Evolutionary conservation across 169 alveolate genomes (phyloP).

Genomic region (Plasmodium ovale): DNA sequence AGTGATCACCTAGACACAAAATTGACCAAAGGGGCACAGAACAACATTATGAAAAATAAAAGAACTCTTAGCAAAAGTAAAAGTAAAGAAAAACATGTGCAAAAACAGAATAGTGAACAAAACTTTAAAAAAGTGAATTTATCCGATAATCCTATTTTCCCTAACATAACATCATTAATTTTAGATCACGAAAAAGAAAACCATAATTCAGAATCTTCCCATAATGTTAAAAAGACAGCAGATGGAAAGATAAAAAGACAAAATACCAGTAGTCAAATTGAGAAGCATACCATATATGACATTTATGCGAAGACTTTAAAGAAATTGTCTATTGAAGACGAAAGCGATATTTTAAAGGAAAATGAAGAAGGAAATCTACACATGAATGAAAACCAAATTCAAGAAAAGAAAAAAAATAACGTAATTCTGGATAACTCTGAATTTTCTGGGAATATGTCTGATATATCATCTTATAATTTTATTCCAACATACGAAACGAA

Average conservation of each 20-base stretch:
- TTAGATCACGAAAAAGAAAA: slow-evolving; percentile 51
- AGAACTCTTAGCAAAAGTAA: slow-evolving; percentile 29
- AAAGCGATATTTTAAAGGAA: slow-evolving; percentile 20
- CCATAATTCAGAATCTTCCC: slow-evolving; percentile 22
- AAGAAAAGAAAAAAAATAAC: slow-evolving; percentile 40
- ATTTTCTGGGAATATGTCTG: slow-evolving; percentile 14
- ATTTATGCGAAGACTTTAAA: slow-evolving; percentile 53
- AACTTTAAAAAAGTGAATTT: slow-evolving; percentile 1
- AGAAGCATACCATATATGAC: slow-evolving; percentile 57
- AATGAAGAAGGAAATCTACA: slow-evolving; percentile 17
- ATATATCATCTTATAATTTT: slow-evolving; percentile 28
- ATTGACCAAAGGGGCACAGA: slow-evolving; percentile 9
- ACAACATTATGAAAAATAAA: slow-evolving; percentile 1
- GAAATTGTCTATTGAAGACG: slow-evolving; percentile 54
- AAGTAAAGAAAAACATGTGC: slow-evolving; percentile 12
- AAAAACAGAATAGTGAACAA: slow-evolving; percentile 13
- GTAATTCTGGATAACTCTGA: slow-evolving; percentile 7
- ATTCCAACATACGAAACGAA: slow-evolving; percentile 13
- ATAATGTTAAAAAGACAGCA: slow-evolving; percentile 13
- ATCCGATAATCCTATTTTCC: slow-evolving; percentile 63
- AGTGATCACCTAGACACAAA: slow-evolving; percentile 2
- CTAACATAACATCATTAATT: slow-evolving; percentile 57
- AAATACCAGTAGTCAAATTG: slow-evolving; percentile 29
- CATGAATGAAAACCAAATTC: slow-evolving; percentile 4
- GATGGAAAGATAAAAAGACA: slow-evolving; percentile 36